A percentile compares a stretch with the other conserved stretches of the same genome.
phyloP scores from a whole-genome alignment of 2,329 filamentous ascomycete species.

The Neonectria coccinea region DNA sequence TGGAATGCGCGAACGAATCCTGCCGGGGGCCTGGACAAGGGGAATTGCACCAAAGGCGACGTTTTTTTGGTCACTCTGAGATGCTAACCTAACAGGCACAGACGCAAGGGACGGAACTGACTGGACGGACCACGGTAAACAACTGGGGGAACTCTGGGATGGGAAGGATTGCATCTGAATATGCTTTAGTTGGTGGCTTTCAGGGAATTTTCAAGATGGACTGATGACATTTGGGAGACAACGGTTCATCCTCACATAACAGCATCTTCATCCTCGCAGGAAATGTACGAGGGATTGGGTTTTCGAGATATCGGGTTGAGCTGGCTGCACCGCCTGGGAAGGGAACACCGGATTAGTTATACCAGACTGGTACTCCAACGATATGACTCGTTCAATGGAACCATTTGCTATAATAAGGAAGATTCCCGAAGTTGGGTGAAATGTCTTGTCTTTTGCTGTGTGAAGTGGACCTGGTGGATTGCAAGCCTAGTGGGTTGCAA shows the following conservation, averaged over 20 bases:
- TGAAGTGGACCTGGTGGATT: neutral
- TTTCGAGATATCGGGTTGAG: neutral
- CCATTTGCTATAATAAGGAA: neutral
- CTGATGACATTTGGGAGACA: conserved; percentile 1
- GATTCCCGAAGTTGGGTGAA: neutral
- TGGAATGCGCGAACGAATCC: neutral
- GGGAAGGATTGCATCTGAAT: neutral
- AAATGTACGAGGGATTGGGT: neutral
- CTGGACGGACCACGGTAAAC: neutral
- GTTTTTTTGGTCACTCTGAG: conserved; percentile 5
- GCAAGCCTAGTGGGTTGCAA: neutral
- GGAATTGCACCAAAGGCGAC: conserved; percentile 3
- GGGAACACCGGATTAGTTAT: neutral
- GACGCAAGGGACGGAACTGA: neutral
- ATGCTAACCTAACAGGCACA: conserved; percentile 1
- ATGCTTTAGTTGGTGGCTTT: neutral
- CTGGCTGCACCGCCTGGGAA: neutral
- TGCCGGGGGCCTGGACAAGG: neutral
- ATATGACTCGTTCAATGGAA: neutral
- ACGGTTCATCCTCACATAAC: neutral
- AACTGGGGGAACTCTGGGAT: neutral
- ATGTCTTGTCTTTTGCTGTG: neutral
- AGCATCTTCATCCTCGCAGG: neutral
- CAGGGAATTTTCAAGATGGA: neutral
- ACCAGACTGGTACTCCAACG: neutral